Evolutionary conservation across 140 eudicot genomes (phyloP).

Genomic region (Senecio squalidus): DNA sequence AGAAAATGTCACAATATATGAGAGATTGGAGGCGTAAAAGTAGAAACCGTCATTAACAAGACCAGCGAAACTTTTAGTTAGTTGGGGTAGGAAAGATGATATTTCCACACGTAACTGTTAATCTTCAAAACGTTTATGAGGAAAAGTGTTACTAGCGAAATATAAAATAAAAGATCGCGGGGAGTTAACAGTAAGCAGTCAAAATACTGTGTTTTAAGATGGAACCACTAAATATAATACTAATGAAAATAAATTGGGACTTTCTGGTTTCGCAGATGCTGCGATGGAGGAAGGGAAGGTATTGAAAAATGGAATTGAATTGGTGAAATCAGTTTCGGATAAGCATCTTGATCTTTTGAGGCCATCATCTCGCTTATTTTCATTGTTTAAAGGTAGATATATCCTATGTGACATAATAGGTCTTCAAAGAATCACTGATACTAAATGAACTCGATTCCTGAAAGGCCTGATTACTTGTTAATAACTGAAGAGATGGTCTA

Average conservation of each 20-base stretch:
- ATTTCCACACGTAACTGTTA: no score
- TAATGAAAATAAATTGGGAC: slow-evolving; percentile 32
- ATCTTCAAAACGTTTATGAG: no score
- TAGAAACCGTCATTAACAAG: no score
- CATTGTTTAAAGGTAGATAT: slow-evolving; percentile 71
- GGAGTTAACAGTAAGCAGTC: background rate
- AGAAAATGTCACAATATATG: background rate
- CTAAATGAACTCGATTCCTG: no score
- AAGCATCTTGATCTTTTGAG: slow-evolving; percentile 95
- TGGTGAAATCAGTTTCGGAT: slow-evolving; percentile 77
- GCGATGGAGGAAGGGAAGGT: slow-evolving; percentile 71
- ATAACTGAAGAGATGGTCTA: background rate
- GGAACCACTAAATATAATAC: slow-evolving; percentile 1
- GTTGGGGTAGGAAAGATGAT: background rate
- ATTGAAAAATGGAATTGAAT: slow-evolving; percentile 59
- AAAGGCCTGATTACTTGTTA: background rate
- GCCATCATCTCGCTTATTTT: slow-evolving; percentile 68
- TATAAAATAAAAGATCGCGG: background rate
- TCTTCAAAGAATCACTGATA: background rate
- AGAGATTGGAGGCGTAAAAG: background rate
- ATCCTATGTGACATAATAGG: background rate
- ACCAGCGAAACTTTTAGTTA: background rate
- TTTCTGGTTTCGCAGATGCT: slow-evolving; percentile 70
- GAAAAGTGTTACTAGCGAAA: no score
- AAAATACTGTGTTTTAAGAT: slow-evolving; percentile 1